Percentiles rank a stretch among this genome's conserved stretches.
Conservation (phyloP, 2,329 filamentous ascomycete species). For the Paraconiothyrium brasiliense region DNA sequence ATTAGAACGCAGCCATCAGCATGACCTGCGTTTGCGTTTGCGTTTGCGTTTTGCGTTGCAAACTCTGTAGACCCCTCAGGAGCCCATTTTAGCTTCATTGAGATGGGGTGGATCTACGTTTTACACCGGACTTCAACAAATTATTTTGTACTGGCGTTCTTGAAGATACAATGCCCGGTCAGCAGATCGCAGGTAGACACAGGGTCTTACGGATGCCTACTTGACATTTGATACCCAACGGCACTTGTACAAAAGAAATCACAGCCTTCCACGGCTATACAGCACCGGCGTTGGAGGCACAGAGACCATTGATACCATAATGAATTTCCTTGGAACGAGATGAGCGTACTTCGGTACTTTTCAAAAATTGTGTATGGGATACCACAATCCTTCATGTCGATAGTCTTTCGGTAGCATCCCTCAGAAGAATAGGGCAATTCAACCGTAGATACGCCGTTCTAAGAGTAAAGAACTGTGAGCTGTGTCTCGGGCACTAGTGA, state of each 20-base stretch:
- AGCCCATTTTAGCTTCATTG: neutral
- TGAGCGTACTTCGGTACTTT: neutral
- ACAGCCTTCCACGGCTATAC: neutral
- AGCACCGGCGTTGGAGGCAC: constrained; percentile 6
- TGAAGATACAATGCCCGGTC: neutral
- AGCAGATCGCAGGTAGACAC: neutral
- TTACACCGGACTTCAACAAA: neutral
- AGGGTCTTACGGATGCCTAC: neutral
- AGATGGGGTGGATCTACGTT: neutral
- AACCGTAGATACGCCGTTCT: neutral
- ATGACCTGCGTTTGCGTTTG: neutral
- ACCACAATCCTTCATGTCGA: neutral
- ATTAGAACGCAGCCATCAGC: neutral
- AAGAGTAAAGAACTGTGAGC: neutral
- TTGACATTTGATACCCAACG: constrained; percentile 3
- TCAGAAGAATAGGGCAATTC: neutral
- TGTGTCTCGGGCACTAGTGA: neutral
- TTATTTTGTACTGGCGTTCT: neutral
- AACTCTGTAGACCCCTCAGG: neutral
- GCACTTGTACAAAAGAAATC: neutral
- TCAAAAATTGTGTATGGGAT: neutral
- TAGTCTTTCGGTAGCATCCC: neutral
- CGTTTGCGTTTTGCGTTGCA: neutral
- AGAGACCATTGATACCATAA: constrained; percentile 11
- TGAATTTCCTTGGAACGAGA: constrained; percentile 7